A percentile compares a stretch with the other conserved stretches of the same genome.
Evolutionary conservation across 2,329 filamentous ascomycete genomes (phyloP).

Genomic region (Claviceps humidiphila): DNA sequence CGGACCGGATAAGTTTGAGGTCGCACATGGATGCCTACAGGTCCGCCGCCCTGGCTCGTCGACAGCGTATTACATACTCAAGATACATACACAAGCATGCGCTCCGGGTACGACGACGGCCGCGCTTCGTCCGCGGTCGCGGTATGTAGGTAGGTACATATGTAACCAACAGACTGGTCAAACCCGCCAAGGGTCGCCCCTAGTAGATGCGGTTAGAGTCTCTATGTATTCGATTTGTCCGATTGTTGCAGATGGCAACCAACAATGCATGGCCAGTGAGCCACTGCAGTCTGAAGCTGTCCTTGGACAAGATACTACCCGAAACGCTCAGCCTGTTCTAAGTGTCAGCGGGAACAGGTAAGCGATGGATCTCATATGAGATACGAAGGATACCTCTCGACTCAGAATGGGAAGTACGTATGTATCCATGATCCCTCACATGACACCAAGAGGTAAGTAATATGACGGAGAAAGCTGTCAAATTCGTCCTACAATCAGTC

Average conservation of each 20-base stretch:
- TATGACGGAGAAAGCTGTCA: not conserved
- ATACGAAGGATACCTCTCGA: not conserved
- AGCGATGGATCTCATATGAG: not conserved
- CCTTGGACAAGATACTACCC: no score
- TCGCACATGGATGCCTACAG: not conserved
- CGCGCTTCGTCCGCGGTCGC: not conserved
- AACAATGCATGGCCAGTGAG: not conserved
- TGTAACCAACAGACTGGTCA: conserved; percentile 2
- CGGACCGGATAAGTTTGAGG: not conserved
- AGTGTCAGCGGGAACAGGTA: not conserved
- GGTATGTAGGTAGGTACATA: not conserved
- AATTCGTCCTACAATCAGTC: conserved; percentile 1
- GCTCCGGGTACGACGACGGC: not conserved
- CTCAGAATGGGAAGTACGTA: not conserved
- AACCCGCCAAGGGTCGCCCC: not conserved
- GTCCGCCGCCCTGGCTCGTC: not conserved
- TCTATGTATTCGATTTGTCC: not conserved
- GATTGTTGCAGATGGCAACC: not conserved
- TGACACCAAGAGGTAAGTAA: not conserved
- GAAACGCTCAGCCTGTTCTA: not conserved
- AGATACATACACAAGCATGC: not conserved
- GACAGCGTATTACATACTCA: not conserved
- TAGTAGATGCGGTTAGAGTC: not conserved
- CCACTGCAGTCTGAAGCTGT: not conserved
- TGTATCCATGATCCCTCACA: not conserved